Evolutionary conservation across 352 stramenopile genomes (phyloP).

Genomic region (Achlya hypogyna): DNA sequence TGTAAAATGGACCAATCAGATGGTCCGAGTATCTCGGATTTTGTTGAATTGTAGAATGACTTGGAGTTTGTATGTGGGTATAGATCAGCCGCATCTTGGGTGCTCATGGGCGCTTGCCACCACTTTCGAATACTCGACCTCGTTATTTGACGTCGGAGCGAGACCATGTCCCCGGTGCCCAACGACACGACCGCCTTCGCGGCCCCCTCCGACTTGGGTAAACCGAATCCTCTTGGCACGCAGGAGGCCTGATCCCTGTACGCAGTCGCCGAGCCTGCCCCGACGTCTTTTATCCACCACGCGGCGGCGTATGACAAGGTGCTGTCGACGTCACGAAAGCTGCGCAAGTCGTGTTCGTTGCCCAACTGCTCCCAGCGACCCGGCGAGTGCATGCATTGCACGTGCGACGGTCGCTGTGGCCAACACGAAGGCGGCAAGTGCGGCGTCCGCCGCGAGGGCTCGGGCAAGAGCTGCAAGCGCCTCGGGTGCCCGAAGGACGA

Average conservation of each 20-base stretch:
- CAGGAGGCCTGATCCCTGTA: background rate
- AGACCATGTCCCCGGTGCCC: background rate
- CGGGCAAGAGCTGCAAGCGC: slow-evolving; percentile 52
- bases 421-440: slow-evolving; percentile 43
- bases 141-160: background rate
- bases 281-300: background rate
- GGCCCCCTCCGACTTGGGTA: background rate
- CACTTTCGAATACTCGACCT: slow-evolving; percentile 7
- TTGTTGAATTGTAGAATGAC: background rate
- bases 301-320: slow-evolving; percentile 14
- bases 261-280: background rate
- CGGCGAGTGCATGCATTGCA: slow-evolving; percentile 72
- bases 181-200: background rate
- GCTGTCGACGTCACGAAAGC: slow-evolving; percentile 31
- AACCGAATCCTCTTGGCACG: background rate
- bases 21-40: slow-evolving; percentile 4
- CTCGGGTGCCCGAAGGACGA: slow-evolving; percentile 50
- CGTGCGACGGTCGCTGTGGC: slow-evolving; percentile 64
- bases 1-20: background rate
- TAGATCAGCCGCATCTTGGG: background rate
- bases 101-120: background rate
- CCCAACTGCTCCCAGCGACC: slow-evolving; percentile 42
- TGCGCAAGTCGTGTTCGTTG: slow-evolving; percentile 62
- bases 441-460: slow-evolving; percentile 51
- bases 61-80: background rate